Conservation (phyloP, 179 eudicot genomes). For the Patellifolia procumbens region DNA sequence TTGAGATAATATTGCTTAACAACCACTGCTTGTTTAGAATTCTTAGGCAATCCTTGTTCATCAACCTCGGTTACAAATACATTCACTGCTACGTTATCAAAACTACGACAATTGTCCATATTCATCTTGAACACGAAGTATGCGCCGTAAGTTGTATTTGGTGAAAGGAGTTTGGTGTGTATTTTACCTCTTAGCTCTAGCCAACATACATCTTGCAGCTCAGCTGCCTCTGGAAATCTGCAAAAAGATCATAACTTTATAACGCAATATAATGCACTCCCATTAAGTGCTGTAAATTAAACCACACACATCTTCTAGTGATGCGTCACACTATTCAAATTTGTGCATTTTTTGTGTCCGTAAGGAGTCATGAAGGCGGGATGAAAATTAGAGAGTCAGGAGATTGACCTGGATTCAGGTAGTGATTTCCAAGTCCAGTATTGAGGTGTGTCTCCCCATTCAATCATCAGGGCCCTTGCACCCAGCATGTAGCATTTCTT, state of each 20-base stretch:
- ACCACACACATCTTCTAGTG: no score
- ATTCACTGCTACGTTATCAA: conserved; percentile 9
- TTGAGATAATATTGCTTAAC: neutral
- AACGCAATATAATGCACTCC: no score
- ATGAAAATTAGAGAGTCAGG: no score
- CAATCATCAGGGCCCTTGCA: conserved; percentile 14
- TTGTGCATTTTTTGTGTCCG: no score
- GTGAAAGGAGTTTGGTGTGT: conserved; percentile 23
- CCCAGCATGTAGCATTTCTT: conserved; percentile 26
- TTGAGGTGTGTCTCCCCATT: conserved; percentile 16
- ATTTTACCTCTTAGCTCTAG: conserved; percentile 27
- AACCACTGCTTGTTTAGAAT: neutral
- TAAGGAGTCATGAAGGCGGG: no score
- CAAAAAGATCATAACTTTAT: neutral
- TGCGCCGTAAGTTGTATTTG: conserved; percentile 23
- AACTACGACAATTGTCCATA: neutral
- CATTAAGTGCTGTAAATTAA: no score
- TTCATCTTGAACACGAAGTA: conserved; percentile 23
- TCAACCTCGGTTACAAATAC: conserved; percentile 4
- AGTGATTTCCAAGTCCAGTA: conserved; percentile 22
- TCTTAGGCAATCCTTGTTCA: conserved; percentile 1
- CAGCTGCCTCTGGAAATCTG: conserved; percentile 33
- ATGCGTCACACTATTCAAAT: no score
- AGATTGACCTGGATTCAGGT: conserved; percentile 23
- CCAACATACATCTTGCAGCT: conserved; percentile 24